Evolutionary conservation across 768 basidiomycete genomes (phyloP), one percentile per base, ranked within the genome.

Genomic region (Termitomyces sp.): DNA sequence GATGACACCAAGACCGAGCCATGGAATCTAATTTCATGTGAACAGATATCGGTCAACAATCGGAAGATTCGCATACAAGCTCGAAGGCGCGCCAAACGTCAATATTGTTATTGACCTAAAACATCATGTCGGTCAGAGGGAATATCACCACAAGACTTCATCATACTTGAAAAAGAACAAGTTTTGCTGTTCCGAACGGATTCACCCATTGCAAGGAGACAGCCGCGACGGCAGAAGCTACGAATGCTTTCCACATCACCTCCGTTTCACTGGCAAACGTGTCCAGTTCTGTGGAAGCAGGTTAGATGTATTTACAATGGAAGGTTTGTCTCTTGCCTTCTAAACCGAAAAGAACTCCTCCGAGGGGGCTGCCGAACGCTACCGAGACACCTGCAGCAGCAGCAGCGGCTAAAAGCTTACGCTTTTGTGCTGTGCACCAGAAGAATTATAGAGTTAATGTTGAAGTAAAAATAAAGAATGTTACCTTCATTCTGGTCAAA

Each of bases 341-440:
- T 35, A 94, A 81, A 6, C 89, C 89, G 66, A 94, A 94, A 8
- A 94, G 72, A 0, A 94, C 91, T 10, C 91, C 92, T 3, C 92
- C 92, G 5, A 94, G 77, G 8, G 92, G 92, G 63, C 88, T 90
- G 41, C 92, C 92, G 70, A 94, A 94, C 14, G 92, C 92, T 1
- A 94, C 91, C 0, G 91, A 91, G 18, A 94, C 88, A 48, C 92
- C 92, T 2, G 92, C 91, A 0, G 90, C 88, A 3, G 91, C 92
- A 0, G 91, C 91, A 0, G 93, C 92, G 0, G 88, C 87, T 13
- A 95, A 74, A 32, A 94, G 73, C 67, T 90, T 90, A 26, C 93
- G 82, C 69, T 93, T 88, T 68, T 92, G 89, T 10, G 83, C 90
- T 91, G 49, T 3, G 5, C 9, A 13, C 41, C 26, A 20, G 43